A percentile compares a stretch with the other conserved stretches of the same genome.
Evolutionary conservation across 768 basidiomycete species (phyloP).

Genomic region (Lactarius indigo): DNA sequence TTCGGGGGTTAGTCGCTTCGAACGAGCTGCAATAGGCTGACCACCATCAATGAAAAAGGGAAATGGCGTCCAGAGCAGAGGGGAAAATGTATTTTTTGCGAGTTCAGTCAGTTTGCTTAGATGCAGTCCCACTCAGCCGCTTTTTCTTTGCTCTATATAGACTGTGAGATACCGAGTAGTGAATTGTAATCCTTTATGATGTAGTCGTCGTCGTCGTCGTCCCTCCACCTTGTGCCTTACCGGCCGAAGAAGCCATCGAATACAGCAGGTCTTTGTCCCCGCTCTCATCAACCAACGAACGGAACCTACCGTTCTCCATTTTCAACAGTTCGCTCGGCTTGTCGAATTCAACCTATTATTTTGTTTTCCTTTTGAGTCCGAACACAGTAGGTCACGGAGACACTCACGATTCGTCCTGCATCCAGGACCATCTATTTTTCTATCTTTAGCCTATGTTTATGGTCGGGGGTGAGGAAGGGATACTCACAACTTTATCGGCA

Average conservation of each 20-base stretch:
- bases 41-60: background rate
- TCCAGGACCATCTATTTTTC: conserved; percentile 41
- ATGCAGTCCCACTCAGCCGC: background rate
- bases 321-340: conserved; percentile 40
- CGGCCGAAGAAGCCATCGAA: conserved; percentile 27
- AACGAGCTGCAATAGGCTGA: background rate
- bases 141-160: background rate
- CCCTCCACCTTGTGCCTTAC: background rate
- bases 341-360: conserved; percentile 42
- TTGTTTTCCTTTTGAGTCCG: background rate
- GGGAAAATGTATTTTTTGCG: background rate
- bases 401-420: conserved; percentile 38
- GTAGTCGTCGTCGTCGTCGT: background rate
- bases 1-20: background rate
- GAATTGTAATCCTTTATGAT: background rate
- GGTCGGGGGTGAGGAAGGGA: background rate
- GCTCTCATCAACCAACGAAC: conserved; percentile 39
- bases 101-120: background rate
- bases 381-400: background rate
- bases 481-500: conserved; percentile 52
- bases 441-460: background rate
- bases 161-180: background rate
- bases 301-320: conserved; percentile 35
- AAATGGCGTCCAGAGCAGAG: background rate
- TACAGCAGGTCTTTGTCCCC: conserved; percentile 38